These are phyloP conservation scores for Bauhinia variegata DNA, from an alignment of 306 rosid species.

Conservation along the genomic window DNA sequence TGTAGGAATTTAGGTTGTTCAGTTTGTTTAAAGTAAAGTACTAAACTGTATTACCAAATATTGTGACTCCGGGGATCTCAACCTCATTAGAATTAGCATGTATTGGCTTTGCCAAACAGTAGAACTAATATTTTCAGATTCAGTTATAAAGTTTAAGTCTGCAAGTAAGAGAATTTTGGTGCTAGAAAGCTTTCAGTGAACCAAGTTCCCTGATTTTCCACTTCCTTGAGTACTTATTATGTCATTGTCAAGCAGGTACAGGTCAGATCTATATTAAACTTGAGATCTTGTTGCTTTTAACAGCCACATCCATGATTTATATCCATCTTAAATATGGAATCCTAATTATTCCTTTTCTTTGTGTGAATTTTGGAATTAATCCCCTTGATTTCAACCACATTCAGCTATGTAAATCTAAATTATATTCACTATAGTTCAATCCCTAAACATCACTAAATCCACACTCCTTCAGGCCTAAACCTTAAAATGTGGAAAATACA, in stretches of 20 bases:
- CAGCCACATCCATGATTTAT: background rate
- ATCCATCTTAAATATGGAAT: background rate
- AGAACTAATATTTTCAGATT: conserved; percentile 4
- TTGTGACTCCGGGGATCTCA: conserved; percentile 5
- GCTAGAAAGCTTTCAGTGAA: background rate
- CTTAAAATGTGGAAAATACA: background rate
- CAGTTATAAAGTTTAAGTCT: background rate
- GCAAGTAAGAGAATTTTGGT: background rate
- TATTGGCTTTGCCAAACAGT: background rate
- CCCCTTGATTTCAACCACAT: background rate
- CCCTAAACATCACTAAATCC: conserved; percentile 1
- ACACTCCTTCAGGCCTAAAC: background rate
- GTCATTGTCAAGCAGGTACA: conserved; percentile 1
- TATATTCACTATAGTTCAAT: conserved; percentile 2
- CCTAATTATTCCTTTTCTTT: background rate
- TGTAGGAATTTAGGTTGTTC: background rate
- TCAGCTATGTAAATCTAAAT: conserved; percentile 1
- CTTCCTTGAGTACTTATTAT: background rate
- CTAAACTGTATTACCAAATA: conserved; percentile 12
- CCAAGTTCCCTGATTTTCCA: background rate
- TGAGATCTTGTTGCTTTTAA: background rate
- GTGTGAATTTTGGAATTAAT: conserved; percentile 10
- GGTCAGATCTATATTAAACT: no score
- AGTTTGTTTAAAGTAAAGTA: background rate
- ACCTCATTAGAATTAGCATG: conserved; percentile 1